Evolutionary conservation across 1,284 basidiomycete species (phyloP), one percentile per base, ranked within the genome.

Genomic region (Boletellus dicymbophilus): DNA sequence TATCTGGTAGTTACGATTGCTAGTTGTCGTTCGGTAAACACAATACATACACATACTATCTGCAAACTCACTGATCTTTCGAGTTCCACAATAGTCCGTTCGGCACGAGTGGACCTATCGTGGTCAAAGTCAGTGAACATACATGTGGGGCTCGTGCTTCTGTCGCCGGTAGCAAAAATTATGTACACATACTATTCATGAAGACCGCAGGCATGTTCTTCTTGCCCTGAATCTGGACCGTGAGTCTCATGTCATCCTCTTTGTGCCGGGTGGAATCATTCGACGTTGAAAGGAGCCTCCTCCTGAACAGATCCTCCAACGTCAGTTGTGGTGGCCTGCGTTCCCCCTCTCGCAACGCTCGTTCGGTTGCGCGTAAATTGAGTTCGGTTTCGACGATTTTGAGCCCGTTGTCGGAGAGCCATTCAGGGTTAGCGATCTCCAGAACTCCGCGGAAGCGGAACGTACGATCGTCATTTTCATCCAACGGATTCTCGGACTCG

Each of bases 391-490:
- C 65, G 7, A 84, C 58, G 46, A 53, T 63, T 44, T 66, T 56
- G 21, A 55, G 45, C 4, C 78, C 82, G 45, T 60, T 59, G 1
- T 68, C 63, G 0, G 79, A 77, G 18, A 85, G 71, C 73, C 79
- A 81, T 0, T 62, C 54, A 1, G 78, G 66, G 3, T 62, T 48
- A 13, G 68, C 55, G 44, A 85, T 71, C 41, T 70, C 69, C 2
- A 84, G 63, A 8, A 73, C 57, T 1, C 80, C 82, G 38, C 72
- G 75, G 50, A 84, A 80, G 7, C 71, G 62, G 45, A 65, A 69
- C 41, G 28, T 58, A 51, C 59, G 63, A 26, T 54, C 15, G 47
- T 65, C 62, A 5, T 10, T 42, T 26, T 49, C 56, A 0, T 53
- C 21, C 38, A 54, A n/a, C 5, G 49, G 57, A 18, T 10, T 43